Percentiles rank a stretch among this genome's conserved stretches.
These are phyloP conservation scores for Aspergillus quadricinctus DNA, from an alignment of 2,329 filamentous ascomycete species.

Conservation along the genomic window DNA sequence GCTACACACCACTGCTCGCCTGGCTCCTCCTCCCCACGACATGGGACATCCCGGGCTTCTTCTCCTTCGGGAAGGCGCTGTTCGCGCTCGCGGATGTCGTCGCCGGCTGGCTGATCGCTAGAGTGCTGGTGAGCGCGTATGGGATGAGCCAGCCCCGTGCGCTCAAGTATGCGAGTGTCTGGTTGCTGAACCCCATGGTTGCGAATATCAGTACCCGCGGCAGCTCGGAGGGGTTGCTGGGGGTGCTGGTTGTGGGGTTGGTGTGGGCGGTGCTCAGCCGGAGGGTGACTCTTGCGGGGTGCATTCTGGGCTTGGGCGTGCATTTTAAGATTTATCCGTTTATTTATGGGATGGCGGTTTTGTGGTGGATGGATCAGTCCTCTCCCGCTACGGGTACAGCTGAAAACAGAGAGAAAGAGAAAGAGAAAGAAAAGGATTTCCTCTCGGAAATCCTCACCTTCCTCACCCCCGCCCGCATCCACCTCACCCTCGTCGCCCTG, in stretches of 20 bases:
- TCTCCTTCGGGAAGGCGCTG: conserved; percentile 80
- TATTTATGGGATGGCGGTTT: conserved; percentile 69
- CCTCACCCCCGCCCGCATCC: conserved; percentile 36
- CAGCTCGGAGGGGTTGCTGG: conserved; percentile 85
- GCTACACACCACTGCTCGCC: conserved; percentile 89
- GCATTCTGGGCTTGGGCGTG: conserved; percentile 75
- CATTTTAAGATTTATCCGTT: conserved; percentile 99
- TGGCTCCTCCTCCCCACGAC: conserved; percentile 85
- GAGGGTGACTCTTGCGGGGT: conserved; percentile 62
- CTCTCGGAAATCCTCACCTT: conserved; percentile 24
- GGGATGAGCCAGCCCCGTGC: conserved; percentile 53
- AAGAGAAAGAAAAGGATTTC: conserved; percentile 1
- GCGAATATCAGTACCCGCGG: conserved; percentile 93
- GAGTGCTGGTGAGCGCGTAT: conserved; percentile 46
- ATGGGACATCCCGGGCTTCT: conserved; percentile 41
- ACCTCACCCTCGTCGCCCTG: conserved; percentile 56
- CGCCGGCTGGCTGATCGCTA: conserved; percentile 72
- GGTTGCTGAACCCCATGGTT: conserved; percentile 97
- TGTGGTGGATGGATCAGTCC: conserved; percentile 38
- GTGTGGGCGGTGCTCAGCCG: conserved; percentile 73
- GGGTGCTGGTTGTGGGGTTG: conserved; percentile 75
- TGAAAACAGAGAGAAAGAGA: background rate
- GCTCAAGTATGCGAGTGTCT: conserved; percentile 75
- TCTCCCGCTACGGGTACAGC: background rate
- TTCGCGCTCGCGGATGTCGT: conserved; percentile 81